Evolutionary conservation across 345 rosid species (phyloP).

Genomic region (Moricandia arvensis): DNA sequence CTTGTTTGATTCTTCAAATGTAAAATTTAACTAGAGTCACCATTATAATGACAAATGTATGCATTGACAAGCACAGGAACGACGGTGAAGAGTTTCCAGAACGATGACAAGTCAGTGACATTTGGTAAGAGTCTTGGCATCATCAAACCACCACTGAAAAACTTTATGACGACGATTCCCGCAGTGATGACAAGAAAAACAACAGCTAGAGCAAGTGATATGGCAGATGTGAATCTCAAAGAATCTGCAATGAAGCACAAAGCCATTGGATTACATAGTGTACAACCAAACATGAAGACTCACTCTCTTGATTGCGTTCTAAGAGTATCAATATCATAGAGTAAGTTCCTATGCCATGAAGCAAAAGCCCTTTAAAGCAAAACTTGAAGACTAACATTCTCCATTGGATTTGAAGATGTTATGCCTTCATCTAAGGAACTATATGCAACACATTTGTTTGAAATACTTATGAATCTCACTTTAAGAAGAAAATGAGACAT

Average conservation of each 20-base stretch:
- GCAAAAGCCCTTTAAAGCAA: not conserved
- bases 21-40: conserved; percentile 23
- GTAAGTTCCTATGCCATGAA: not conserved
- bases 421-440: too few species aligned
- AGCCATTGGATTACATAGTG: not conserved
- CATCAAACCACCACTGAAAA: conserved; percentile 56
- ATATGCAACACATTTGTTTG: too few species aligned
- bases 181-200: conserved; percentile 74
- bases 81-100: conserved; percentile 83
- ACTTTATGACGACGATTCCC: conserved; percentile 66
- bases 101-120: conserved; percentile 64
- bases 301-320: not conserved
- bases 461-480: too few species aligned
- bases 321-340: not conserved
- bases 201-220: too few species aligned
- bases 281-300: not conserved
- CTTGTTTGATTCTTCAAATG: not conserved
- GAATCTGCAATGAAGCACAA: conserved; percentile 59
- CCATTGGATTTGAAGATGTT: too few species aligned
- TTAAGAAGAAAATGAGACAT: not conserved
- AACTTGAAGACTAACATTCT: not conserved
- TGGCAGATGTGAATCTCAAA: conserved; percentile 82
- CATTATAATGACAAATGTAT: conserved; percentile 82
- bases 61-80: conserved; percentile 94
- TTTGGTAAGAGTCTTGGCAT: conserved; percentile 85